Evolutionary conservation across 2,329 filamentous ascomycete species (phyloP), one percentile per base, ranked within the genome.

Genomic region (Tolypocladium capitatum): DNA sequence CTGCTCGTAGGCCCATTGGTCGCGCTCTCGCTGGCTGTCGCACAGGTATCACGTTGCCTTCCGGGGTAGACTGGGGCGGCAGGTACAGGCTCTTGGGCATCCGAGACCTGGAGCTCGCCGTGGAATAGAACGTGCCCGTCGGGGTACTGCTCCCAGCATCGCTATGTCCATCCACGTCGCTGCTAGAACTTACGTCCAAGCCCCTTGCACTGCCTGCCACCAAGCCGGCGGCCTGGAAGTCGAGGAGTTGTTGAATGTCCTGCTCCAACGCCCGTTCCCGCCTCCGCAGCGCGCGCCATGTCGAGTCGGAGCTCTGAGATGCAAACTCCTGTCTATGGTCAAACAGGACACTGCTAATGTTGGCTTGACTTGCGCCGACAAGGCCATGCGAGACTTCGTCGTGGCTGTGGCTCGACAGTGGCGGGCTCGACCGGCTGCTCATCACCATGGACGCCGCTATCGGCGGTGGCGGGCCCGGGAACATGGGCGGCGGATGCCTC

Each of bases 11-110:
- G 0, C 80, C 75, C 9, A 77, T 60, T 33, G 72, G 76, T 48
- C 71, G 72, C 40, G 65, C 55, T 16, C 55, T 52, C 30, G 67
- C 68, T 0, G 79, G 79, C 52, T 83, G 79, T 28, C 73, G 74
- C 34, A 80, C 74, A 1, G 79, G 81, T n/a, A 80, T 69, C 42
- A 83, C 66, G n/a, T 68, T 68, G 9, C 72, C 73, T 5, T 68
- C 62, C 1, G 64, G 53, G 0, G 65, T 68, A 0, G 68, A 63
- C 6, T 58, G 59, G 2, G 62, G 59, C 1, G 64, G 63, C 1
- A 67, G 57, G 34, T 72, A 70, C 45, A 82, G 58, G 1, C 64
- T 68, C 46, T 58, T 67, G 24, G 56, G 51, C 63, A 69, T 67
- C 16, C 62, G 66, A 3, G 67, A 68, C 35, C 62, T 65, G 30